These are phyloP conservation scores for Saccharomycopsis sp. DNA, from an alignment of 805 yeast genomes.

Conservation along the genomic window DNA sequence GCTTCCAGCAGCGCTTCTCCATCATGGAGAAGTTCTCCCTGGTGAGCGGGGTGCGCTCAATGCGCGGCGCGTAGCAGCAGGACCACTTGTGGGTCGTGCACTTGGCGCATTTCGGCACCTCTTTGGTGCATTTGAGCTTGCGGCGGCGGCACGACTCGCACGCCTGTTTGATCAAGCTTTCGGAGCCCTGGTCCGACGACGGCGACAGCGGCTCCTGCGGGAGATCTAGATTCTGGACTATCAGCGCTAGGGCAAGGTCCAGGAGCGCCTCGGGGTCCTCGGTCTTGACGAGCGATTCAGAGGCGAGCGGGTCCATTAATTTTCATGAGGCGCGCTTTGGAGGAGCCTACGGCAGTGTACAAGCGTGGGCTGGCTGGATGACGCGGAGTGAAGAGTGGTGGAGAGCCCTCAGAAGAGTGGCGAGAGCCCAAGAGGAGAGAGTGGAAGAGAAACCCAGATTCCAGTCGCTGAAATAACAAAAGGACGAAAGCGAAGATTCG, in stretches of 20 bases:
- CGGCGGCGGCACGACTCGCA: constrained; percentile 82
- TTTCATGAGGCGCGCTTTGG: no score
- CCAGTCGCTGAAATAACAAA: no score
- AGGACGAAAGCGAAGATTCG: background rate
- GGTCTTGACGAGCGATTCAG: background rate
- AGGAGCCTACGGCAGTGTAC: no score
- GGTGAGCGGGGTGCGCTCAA: constrained; percentile 74
- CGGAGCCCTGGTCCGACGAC: background rate
- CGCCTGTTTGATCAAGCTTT: constrained; percentile 20
- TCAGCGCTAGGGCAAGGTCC: background rate
- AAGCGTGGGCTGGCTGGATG: background rate
- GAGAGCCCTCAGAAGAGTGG: background rate
- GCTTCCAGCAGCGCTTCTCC: constrained; percentile 46
- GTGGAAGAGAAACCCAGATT: no score
- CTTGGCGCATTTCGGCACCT: constrained; percentile 66
- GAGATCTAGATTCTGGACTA: background rate
- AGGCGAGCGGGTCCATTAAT: no score
- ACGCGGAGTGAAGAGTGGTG: background rate
- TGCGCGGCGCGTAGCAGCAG: constrained; percentile 72
- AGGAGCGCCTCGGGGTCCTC: background rate
- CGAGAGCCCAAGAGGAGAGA: no score
- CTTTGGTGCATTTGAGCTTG: constrained; percentile 76
- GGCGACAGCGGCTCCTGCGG: background rate
- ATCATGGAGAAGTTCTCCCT: constrained; percentile 74
- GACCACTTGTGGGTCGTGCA: constrained; percentile 67